These are phyloP conservation scores for Lomentospora prolificans DNA, from an alignment of 2,329 filamentous ascomycete genomes.

Conservation along the genomic window DNA sequence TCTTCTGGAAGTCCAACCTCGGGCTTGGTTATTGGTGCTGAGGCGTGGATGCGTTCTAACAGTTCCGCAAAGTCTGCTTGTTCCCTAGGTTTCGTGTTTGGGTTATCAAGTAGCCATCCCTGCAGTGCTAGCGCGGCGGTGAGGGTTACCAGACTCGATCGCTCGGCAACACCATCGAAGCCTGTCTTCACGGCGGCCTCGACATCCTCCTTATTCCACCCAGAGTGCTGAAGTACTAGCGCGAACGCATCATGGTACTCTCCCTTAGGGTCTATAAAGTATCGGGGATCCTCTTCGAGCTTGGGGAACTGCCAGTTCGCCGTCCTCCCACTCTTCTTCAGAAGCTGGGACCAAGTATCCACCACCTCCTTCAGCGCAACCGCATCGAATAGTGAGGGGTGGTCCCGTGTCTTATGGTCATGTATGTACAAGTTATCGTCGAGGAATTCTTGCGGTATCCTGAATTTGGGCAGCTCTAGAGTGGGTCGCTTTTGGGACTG, in stretches of 20 bases:
- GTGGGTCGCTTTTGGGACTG: slow-evolving; percentile 22
- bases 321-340: slow-evolving; percentile 1
- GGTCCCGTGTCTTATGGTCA: slow-evolving; percentile 15
- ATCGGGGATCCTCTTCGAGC: slow-evolving; percentile 6
- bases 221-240: slow-evolving; percentile 3
- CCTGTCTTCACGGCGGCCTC: neutral
- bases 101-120: slow-evolving; percentile 8
- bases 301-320: neutral
- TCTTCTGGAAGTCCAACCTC: neutral
- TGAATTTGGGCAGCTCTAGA: slow-evolving; percentile 37
- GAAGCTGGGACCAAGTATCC: slow-evolving; percentile 1
- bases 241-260: slow-evolving; percentile 4
- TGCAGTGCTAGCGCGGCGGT: slow-evolving; percentile 7
- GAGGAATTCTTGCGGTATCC: slow-evolving; percentile 49
- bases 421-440: slow-evolving; percentile 32
- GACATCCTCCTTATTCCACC: slow-evolving; percentile 3
- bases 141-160: slow-evolving; percentile 2
- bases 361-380: neutral
- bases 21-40: slow-evolving; percentile 1
- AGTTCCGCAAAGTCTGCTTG: neutral
- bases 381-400: neutral
- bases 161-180: slow-evolving; percentile 2
- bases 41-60: neutral
- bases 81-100: neutral
- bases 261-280: slow-evolving; percentile 1